A percentile compares a stretch with the other conserved stretches of the same genome.
Conservation (phyloP, 208 protist genomes). For the Acanthamoeba lenticulata region DNA sequence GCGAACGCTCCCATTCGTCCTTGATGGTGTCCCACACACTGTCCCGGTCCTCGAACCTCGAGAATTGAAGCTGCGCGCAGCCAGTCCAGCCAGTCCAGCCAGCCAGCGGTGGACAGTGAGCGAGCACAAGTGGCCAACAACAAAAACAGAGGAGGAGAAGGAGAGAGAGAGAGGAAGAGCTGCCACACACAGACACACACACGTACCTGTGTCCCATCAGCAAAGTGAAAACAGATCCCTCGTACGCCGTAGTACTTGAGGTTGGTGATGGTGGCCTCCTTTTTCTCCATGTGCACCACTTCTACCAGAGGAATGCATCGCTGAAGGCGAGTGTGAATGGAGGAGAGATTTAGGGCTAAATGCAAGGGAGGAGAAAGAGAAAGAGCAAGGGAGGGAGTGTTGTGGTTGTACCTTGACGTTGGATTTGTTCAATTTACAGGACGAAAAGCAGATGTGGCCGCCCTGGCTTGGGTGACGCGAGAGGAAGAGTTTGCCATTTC, state of each 20-base stretch:
- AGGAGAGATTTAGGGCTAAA: not conserved
- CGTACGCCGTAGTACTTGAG: conserved; percentile 48
- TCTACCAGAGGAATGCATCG: conserved; percentile 28
- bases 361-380: not conserved
- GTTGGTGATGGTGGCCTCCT: conserved; percentile 57
- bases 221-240: not conserved
- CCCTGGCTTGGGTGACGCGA: not conserved
- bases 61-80: conserved; percentile 28
- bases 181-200: not conserved
- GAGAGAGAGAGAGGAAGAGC: not conserved
- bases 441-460: conserved; percentile 38
- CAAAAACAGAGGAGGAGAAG: not conserved
- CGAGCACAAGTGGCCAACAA: not conserved
- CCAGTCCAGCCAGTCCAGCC: not conserved
- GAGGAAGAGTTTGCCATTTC: conserved; percentile 46
- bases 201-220: not conserved
- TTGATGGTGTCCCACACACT: conserved; percentile 10
- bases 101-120: not conserved
- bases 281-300: conserved; percentile 48
- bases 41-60: conserved; percentile 16
- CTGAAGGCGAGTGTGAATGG: not conserved
- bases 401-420: conserved; percentile 1
- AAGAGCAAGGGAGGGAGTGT: not conserved
- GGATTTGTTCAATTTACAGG: conserved; percentile 20
- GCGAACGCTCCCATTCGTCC: conserved; percentile 15